Conservation (phyloP, 78 protist genomes). For the Dictyostelium intermedium region DNA sequence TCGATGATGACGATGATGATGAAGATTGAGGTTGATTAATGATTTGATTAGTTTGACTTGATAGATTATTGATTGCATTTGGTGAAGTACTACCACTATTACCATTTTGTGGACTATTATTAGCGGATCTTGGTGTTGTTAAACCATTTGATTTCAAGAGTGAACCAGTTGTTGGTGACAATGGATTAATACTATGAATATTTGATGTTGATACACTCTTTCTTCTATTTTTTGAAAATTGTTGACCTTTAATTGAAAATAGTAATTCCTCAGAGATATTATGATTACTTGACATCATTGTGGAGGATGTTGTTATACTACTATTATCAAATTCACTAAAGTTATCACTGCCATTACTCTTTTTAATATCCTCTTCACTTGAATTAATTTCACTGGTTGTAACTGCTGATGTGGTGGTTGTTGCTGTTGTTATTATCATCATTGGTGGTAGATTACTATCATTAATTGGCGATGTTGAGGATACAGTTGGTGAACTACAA, state of each 20-base stretch:
- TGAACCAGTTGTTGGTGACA: not conserved
- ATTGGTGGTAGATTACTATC: not conserved
- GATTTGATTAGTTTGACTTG: not conserved
- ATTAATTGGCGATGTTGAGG: not conserved
- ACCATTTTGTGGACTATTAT: not conserved
- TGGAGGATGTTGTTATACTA: not conserved
- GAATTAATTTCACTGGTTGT: not conserved
- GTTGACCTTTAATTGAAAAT: not conserved
- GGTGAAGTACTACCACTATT: slow-evolving; percentile 1
- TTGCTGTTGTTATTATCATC: not conserved
- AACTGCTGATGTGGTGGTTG: not conserved
- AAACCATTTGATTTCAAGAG: not conserved
- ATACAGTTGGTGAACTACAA: not conserved
- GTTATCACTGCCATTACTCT: not conserved
- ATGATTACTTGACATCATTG: too few relatives aligned
- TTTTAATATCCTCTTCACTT: not conserved
- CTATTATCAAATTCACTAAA: not conserved
- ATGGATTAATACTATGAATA: slow-evolving; percentile 10
- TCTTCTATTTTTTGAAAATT: slow-evolving; percentile 1
- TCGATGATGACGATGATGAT: not conserved
- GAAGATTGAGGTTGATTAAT: not conserved
- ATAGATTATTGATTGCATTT: not conserved
- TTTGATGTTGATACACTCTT: slow-evolving; percentile 63
- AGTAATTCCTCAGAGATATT: not conserved
- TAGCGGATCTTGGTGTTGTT: not conserved